Base-by-base conservation (phyloP, 768 basidiomycete species). In the Termitomyces sp. region DNA sequence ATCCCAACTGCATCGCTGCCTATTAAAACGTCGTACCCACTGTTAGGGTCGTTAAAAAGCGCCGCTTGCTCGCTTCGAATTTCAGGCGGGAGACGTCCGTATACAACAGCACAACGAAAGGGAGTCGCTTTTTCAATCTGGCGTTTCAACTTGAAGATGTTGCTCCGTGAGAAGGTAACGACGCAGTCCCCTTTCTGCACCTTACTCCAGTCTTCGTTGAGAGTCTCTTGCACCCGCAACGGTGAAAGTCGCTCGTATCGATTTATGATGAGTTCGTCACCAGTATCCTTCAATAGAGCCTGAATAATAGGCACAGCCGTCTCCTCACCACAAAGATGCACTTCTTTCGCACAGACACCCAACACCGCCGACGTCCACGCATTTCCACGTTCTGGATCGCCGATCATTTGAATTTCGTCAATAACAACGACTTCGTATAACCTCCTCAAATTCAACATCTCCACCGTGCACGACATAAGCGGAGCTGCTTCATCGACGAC, bases 391-490 rank as follows among this genome's bases (percentile, higher is more conserved):
- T 84, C 75, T 0, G 77, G 71, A 69, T 98, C 93, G 0, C 82
- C 82, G 18, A 98, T 83, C 89, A 98, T 90, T 75, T 98, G 97
- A 49, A 99, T 98, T 75, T 98, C 96, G 69, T 98, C 97, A 46
- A 99, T 78, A 47, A 99, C 94, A 0, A 86, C 94, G 24, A 98
- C 93, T 52, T 96, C 92, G 55, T 74, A 76, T 4, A 59, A 58
- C 18, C 49, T 60, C 2, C 62, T 60, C 10, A 75, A 62, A 5
- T 78, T 75, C 34, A 90, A 69, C 95, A 98, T 99, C 77, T 99
- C 97, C 63, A 98, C 88, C 2, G 97, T 99, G 69, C 91, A 94
- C 67, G 87, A 87, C n/a, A 78, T 57, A 37, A 97, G 69, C 0
- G 77, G 71, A 0, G 85, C 85, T 7, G 76, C 64, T 1, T 76